Evolutionary conservation across 148 eudicot genomes (phyloP).

Genomic region (Selenicereus undatus): DNA sequence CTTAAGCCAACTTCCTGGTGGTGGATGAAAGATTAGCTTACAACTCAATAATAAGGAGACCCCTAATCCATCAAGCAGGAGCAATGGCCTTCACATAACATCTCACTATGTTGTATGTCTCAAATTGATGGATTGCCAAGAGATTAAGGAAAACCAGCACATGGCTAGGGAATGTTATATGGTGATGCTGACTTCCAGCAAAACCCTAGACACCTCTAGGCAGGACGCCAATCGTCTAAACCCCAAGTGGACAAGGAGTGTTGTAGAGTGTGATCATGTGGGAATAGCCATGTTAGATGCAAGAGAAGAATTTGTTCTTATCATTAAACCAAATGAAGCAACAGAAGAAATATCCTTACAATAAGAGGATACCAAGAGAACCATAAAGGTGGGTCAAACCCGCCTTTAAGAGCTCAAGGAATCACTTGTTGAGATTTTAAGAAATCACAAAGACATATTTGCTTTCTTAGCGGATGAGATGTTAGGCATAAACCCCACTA

Average conservation of each 20-base stretch:
- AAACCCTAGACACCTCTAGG: neutral
- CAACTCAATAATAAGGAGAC: neutral
- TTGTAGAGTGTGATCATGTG: neutral
- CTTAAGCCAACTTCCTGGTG: neutral
- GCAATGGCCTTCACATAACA: neutral
- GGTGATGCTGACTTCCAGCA: neutral
- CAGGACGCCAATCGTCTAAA: rapidly evolving
- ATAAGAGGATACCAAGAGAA: neutral
- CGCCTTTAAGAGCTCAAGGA: too few species aligned
- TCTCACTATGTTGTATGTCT: neutral
- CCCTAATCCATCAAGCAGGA: neutral
- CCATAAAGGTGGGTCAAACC: neutral
- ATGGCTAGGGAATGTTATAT: neutral
- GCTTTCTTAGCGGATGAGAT: too few species aligned
- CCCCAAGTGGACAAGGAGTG: neutral
- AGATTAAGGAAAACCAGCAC: neutral
- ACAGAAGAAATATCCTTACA: neutral
- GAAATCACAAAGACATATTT: neutral
- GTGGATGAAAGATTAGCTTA: neutral
- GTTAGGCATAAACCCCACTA: too few species aligned
- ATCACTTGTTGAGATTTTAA: neutral
- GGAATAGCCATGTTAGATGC: neutral
- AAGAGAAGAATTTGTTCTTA: neutral
- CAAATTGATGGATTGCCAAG: too few species aligned
- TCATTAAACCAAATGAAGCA: neutral